Percentiles rank a stretch among this genome's conserved stretches.
These are phyloP conservation scores for Cyberlindnera mrakii DNA, from an alignment of 805 yeast species.

Conservation along the genomic window DNA sequence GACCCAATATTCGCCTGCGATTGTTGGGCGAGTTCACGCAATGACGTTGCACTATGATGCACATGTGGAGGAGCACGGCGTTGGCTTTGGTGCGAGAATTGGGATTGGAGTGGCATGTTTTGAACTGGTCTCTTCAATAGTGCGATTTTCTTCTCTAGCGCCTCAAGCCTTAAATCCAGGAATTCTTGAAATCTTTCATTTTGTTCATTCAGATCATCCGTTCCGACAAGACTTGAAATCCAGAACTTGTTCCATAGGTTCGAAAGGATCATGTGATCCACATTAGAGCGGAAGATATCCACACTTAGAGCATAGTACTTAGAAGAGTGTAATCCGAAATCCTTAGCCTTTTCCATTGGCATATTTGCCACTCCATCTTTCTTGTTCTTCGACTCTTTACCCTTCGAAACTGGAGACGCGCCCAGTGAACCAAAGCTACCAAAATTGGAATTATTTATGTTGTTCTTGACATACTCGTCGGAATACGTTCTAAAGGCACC, in stretches of 20 bases:
- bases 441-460: neutral
- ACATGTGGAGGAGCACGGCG: neutral
- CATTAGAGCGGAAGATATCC: conserved; percentile 46
- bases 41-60: neutral
- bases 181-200: neutral
- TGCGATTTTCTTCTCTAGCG: neutral
- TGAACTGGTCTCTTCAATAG: neutral
- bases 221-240: conserved; percentile 32
- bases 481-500: conserved; percentile 82
- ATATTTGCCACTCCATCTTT: conserved; percentile 14
- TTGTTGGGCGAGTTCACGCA: conserved; percentile 2
- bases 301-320: conserved; percentile 64
- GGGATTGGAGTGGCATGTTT: neutral
- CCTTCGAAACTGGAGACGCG: neutral
- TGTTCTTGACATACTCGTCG: conserved; percentile 23
- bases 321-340: conserved; percentile 66
- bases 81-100: neutral
- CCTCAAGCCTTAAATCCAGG: conserved; percentile 2
- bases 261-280: conserved; percentile 43
- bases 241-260: conserved; percentile 41
- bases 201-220: conserved; percentile 8
- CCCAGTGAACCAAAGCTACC: conserved; percentile 9
- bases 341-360: conserved; percentile 51
- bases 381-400: conserved; percentile 1
- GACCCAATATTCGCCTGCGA: neutral